Conservation (phyloP, 2,329 filamentous ascomycete genomes). For the Lasiodiplodia hormozganensis region DNA sequence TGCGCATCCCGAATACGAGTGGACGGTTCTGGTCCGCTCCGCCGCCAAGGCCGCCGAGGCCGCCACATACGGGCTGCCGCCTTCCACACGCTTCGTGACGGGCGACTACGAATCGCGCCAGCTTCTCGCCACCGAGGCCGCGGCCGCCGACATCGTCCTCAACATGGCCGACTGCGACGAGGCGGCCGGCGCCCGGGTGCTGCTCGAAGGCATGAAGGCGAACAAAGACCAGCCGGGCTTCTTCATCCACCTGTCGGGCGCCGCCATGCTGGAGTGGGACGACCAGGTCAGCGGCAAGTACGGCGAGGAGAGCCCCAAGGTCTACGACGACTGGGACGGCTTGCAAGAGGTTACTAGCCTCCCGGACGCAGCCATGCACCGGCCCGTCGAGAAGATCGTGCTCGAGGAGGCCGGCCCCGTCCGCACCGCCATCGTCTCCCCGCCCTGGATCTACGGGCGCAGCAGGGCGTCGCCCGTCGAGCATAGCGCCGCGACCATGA, state of each 20-base stretch:
- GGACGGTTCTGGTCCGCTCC: neutral
- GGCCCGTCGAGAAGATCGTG: constrained; percentile 73
- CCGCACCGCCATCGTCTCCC: constrained; percentile 62
- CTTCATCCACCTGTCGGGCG: neutral
- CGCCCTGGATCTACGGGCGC: constrained; percentile 68
- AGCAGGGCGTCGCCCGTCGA: constrained; percentile 31
- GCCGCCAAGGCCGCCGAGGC: neutral
- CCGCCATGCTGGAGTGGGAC: neutral
- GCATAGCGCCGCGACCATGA: constrained; percentile 59
- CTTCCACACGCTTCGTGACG: neutral
- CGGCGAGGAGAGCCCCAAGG: constrained; percentile 55
- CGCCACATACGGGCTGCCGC: neutral
- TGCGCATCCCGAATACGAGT: neutral
- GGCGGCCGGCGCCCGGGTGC: neutral
- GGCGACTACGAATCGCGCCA: neutral
- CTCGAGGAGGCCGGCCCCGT: constrained; percentile 50
- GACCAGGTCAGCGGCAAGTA: constrained; percentile 36
- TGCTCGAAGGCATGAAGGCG: neutral
- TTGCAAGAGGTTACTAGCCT: constrained; percentile 63
- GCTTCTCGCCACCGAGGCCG: neutral
- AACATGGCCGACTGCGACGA: neutral
- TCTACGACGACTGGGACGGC: constrained; percentile 66
- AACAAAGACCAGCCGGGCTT: neutral
- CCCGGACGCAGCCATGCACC: constrained; percentile 66
- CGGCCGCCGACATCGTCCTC: neutral